Base-by-base conservation (phyloP, 2,329 filamentous ascomycete species). In the Colletotrichum sp. region DNA sequence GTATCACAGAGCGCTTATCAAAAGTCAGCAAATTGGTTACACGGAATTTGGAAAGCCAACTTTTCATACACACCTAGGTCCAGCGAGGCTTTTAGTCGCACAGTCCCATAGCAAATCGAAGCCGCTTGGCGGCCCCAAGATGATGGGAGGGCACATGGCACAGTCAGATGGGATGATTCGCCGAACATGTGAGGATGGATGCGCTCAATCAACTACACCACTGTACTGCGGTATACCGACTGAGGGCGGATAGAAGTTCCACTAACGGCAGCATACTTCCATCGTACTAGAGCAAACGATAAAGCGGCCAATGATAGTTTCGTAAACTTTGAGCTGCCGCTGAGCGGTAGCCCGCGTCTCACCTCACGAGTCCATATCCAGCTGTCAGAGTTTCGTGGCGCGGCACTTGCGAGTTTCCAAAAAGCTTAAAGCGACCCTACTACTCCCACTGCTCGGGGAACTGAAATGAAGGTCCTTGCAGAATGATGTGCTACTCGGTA, bases 321-420 rank as follows among this genome's bases (percentile, higher is more conserved):
- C 26, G 9, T 30, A 30, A 24, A 34, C 55, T 58, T 7, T 58
- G 24, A 7, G 26, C 21, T 26, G 24, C 24, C 55, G 26, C 55
- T 30, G 21, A 28, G n/a, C 61, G 16, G n/a, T 13, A 8, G 52
- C 30, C 24, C 12, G 8, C 16, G 52, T 68, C 52, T 38, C 66
- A 38, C 66, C 30, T 15, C 3, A 38, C 66, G 38, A 48, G 15
- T 26, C 21, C 26, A 15, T 32, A 15, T 52, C 21, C 55, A 55
- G 55, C 65, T 38, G 65, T 56, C 55, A 69, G n/a, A 43, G 65
- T 69, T 73, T 38, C 30, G 66, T 43, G 21, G 66, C 58, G 66
- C 56, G 26, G 36, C 67, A 55, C 21, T 48, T 70, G 36, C 43
- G 16, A 65, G 43, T 43, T 60, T 58, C 9, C 52, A 52, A n/a